These are phyloP conservation scores for Cyclostephanos invisitatus DNA, from an alignment of 108 stramenopile genomes.

Conservation along the genomic window DNA sequence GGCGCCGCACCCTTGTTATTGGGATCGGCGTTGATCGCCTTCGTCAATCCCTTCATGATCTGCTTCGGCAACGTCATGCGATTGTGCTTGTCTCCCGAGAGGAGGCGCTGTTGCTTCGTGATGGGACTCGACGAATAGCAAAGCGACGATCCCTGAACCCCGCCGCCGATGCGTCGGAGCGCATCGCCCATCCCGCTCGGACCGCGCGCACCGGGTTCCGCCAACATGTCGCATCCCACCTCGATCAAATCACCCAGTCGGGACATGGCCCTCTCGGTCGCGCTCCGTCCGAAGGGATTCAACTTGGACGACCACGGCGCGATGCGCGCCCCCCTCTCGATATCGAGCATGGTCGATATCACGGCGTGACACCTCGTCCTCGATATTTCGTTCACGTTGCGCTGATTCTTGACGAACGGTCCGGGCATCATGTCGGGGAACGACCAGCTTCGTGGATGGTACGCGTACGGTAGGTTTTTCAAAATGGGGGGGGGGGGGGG, in stretches of 20 bases:
- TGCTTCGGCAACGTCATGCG: slow-evolving; percentile 52
- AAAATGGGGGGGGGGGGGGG: too few species aligned
- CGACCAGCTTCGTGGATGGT: too few species aligned
- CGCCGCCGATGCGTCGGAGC: slow-evolving; percentile 17
- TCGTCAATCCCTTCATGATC: slow-evolving; percentile 61
- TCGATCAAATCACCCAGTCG: slow-evolving; percentile 23
- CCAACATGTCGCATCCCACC: slow-evolving; percentile 11
- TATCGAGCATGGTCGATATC: slow-evolving; percentile 57
- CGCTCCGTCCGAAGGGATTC: slow-evolving; percentile 77
- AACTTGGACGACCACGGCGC: slow-evolving; percentile 72
- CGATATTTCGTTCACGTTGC: slow-evolving; percentile 44
- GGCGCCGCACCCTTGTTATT: slow-evolving; percentile 57
- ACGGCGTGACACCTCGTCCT: slow-evolving; percentile 73
- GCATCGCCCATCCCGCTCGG: slow-evolving; percentile 40
- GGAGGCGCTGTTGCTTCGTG: slow-evolving; percentile 35
- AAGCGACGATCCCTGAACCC: too few species aligned
- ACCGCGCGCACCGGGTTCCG: slow-evolving; percentile 28
- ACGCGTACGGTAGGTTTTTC: too few species aligned
- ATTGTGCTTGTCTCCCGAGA: slow-evolving; percentile 33
- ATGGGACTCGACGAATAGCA: slow-evolving; percentile 31
- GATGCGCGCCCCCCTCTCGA: slow-evolving; percentile 64
- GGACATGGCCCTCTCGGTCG: slow-evolving; percentile 44
- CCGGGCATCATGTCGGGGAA: slow-evolving; percentile 79
- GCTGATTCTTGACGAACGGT: slow-evolving; percentile 63
- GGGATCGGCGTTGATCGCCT: slow-evolving; percentile 48